Percentiles rank a stretch among this genome's conserved stretches.
Evolutionary conservation across 164 flowering plant species (phyloP).

Genomic region (Vitis riparia): DNA sequence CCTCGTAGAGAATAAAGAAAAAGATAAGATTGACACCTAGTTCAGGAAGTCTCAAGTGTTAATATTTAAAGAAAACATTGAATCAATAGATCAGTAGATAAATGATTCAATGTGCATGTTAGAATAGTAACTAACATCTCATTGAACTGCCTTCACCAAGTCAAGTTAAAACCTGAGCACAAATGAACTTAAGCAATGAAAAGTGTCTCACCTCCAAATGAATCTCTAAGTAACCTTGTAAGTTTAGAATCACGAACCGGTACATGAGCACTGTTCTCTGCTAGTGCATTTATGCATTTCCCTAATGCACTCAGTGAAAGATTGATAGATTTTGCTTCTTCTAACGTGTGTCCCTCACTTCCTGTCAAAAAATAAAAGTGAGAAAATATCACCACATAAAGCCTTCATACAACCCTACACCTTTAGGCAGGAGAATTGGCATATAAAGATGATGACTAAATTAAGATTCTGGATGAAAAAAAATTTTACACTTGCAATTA

Average conservation of each 20-base stretch:
- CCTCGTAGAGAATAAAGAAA: too few species aligned
- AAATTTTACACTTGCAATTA: too few species aligned
- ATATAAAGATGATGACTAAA: too few species aligned
- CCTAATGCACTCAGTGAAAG: slow-evolving; percentile 96
- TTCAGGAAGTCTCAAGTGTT: neutral
- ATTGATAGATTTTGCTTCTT: slow-evolving; percentile 97
- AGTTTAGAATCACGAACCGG: slow-evolving; percentile 98
- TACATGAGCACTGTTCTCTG: slow-evolving; percentile 94
- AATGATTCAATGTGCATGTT: neutral
- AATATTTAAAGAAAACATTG: neutral
- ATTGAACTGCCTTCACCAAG: neutral
- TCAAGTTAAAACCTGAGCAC: neutral
- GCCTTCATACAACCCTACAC: neutral
- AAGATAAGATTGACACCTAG: too few species aligned
- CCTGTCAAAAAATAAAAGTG: slow-evolving; percentile 40
- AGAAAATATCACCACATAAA: neutral
- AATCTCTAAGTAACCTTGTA: slow-evolving; percentile 90
- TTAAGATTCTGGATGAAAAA: too few species aligned
- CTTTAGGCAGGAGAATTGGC: too few species aligned
- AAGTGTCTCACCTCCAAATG: slow-evolving; percentile 84
- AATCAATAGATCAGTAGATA: neutral
- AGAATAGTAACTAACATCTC: neutral
- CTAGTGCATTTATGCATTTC: slow-evolving; percentile 98
- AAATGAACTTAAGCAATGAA: neutral
- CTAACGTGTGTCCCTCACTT: slow-evolving; percentile 95